Conservation (phyloP, 148 eudicot species). For the Diospyros lotus region DNA sequence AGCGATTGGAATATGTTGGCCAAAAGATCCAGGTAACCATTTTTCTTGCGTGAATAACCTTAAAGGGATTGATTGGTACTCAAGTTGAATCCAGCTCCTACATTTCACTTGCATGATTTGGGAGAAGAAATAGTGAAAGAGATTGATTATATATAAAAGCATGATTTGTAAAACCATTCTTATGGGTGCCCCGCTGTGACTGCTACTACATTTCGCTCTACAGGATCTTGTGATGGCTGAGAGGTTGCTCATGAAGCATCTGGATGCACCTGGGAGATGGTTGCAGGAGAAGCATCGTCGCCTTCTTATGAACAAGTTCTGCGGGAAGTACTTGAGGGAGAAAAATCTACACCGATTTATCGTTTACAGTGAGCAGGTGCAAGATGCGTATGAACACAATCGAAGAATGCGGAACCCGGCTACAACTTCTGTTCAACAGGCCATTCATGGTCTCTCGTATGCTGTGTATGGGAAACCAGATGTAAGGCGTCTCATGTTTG, state of each 20-base stretch:
- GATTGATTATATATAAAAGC: too few relatives aligned
- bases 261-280: slow-evolving; percentile 93
- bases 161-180: too few relatives aligned
- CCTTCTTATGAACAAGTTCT: slow-evolving; percentile 85
- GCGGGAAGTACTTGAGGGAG: slow-evolving; percentile 81
- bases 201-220: neutral
- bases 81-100: too few relatives aligned
- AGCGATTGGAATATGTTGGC: slow-evolving; percentile 91
- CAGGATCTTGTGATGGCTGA: slow-evolving; percentile 99
- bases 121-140: too few relatives aligned
- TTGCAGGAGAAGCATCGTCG: slow-evolving; percentile 80
- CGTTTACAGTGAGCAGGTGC: slow-evolving; percentile 76
- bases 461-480: slow-evolving; percentile 92
- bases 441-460: slow-evolving; percentile 90
- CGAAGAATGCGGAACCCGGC: slow-evolving; percentile 88
- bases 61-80: neutral
- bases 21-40: slow-evolving; percentile 90
- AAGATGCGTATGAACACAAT: slow-evolving; percentile 85
- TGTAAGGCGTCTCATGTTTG: slow-evolving; percentile 93
- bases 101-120: neutral
- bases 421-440: slow-evolving; percentile 84
- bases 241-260: slow-evolving; percentile 92
- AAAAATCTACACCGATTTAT: slow-evolving; percentile 81
- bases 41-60: neutral
- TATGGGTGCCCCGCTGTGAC: neutral